Evolutionary conservation across 768 basidiomycete species (phyloP), one percentile per base, ranked within the genome.

Genomic region (button mushroom (Agaricus bisporus)): DNA sequence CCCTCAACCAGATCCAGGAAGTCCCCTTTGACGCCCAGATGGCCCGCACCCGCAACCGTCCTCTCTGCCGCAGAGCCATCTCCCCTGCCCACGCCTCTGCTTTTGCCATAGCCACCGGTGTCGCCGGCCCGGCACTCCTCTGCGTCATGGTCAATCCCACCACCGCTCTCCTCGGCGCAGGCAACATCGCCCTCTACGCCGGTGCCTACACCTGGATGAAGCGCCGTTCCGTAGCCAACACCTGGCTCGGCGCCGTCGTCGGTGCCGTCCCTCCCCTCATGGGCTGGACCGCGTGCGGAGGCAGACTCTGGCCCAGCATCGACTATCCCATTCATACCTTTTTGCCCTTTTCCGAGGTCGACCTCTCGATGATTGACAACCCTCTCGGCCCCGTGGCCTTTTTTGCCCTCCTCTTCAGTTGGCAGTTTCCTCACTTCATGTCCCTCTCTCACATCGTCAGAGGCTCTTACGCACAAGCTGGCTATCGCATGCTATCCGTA

Each of bases 361-460:
- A 82, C 57, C 35, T 73, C 11, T 65, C 78, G n/a, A 63, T 81
- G 46, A 72, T 86, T 48, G 82, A 95, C 66, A 94, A 91, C 64
- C 85, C 93, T 0, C 78, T 97, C 39, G 81, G 88, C 0, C 86
- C 93, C 0, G 69, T 90, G 54, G 82, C 86, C 2, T 73, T 99
- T 2, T 91, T 90, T 71, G 77, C 86, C 69, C 69, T 98, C 44
- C 78, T 97, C 8, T 99, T 85, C 73, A 88, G 88, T 56, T 99
- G 95, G 95, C 97, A 99, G 65, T 98, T 98, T 71, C 95, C 95
- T 35, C 95, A 99, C 68, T 98, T 99, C 74, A 98, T 95, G 68
- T 69, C 92, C 1, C 76, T 99, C n/a, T 85, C 94, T 7, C 82
- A 97, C 68, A 74, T 95, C 47, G 79, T 95, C 8, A 83, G 95